A percentile compares a stretch with the other conserved stretches of the same genome.
Conservation (phyloP, 2,329 filamentous ascomycete genomes). For the Chrysoporthe puriensis region DNA sequence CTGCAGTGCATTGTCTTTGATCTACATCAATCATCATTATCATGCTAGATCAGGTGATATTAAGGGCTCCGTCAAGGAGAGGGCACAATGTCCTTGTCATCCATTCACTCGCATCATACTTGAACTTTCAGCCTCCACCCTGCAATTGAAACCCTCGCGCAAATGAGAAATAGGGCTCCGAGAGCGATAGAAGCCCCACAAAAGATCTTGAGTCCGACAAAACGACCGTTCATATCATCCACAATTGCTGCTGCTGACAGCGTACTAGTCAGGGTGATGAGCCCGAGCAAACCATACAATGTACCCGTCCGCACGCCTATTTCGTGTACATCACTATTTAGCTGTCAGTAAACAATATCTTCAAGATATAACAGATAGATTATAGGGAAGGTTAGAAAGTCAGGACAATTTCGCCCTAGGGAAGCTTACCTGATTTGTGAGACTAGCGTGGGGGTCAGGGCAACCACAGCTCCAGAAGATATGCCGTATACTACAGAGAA, state of each 20-base stretch:
- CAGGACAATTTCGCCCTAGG: neutral
- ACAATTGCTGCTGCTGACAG: conserved; percentile 56
- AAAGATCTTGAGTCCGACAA: conserved; percentile 27
- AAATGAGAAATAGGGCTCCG: conserved; percentile 4
- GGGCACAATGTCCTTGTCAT: neutral
- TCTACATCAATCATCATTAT: neutral
- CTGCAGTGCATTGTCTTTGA: too few relatives aligned
- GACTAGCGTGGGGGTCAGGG: conserved; percentile 34
- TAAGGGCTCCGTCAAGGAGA: neutral
- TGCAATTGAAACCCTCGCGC: conserved; percentile 5
- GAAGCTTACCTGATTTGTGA: conserved; percentile 44
- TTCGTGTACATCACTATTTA: conserved; percentile 49
- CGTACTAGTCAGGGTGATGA: conserved; percentile 61
- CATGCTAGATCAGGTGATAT: neutral
- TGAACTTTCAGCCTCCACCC: conserved; percentile 5
- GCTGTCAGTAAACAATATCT: neutral
- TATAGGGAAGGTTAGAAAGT: neutral
- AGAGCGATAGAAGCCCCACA: conserved; percentile 17
- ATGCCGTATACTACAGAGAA: conserved; percentile 37
- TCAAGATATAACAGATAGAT: neutral
- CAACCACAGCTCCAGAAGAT: conserved; percentile 35
- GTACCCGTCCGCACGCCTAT: conserved; percentile 53
- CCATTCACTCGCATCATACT: neutral
- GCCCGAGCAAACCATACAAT: conserved; percentile 54
- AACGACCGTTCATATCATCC: conserved; percentile 13